A percentile compares a stretch with the other conserved stretches of the same genome.
Conservation (phyloP, 2,329 filamentous ascomycete genomes). For the Drechslerella stenobrocha region DNA sequence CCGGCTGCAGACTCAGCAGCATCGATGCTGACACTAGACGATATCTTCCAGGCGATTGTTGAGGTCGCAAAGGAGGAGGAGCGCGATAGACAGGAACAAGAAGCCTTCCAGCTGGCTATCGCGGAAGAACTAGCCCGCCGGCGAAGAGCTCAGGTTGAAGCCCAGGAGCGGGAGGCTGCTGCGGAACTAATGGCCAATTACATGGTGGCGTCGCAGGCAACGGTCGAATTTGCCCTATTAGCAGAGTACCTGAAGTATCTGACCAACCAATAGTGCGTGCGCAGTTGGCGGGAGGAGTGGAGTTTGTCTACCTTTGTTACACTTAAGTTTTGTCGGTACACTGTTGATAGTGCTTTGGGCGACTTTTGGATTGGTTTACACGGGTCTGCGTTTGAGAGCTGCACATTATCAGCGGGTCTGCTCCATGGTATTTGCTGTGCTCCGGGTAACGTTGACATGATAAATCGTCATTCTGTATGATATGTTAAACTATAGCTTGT, state of each 20-base stretch:
- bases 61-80: constrained; percentile 41
- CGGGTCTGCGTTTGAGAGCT: too few relatives aligned
- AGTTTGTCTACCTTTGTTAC: too few relatives aligned
- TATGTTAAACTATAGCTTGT: too few relatives aligned
- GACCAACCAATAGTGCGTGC: constrained; percentile 4
- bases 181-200: constrained; percentile 37
- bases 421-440: too few relatives aligned
- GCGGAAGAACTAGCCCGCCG: constrained; percentile 35
- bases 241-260: constrained; percentile 35
- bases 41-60: constrained; percentile 39
- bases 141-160: constrained; percentile 31
- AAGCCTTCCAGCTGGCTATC: constrained; percentile 37
- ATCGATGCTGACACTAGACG: constrained; percentile 16
- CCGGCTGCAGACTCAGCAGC: constrained; percentile 2
- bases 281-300: too few relatives aligned
- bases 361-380: too few relatives aligned
- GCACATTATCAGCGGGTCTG: too few relatives aligned
- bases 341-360: too few relatives aligned
- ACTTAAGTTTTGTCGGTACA: too few relatives aligned
- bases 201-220: constrained; percentile 42
- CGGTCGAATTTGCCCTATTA: constrained; percentile 33
- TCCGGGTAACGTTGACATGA: too few relatives aligned
- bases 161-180: constrained; percentile 39
- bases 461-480: too few relatives aligned
- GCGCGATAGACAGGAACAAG: constrained; percentile 32